Evolutionary conservation across 2,329 filamentous ascomycete species (phyloP).

Genomic region (Cladosporium phlei): DNA sequence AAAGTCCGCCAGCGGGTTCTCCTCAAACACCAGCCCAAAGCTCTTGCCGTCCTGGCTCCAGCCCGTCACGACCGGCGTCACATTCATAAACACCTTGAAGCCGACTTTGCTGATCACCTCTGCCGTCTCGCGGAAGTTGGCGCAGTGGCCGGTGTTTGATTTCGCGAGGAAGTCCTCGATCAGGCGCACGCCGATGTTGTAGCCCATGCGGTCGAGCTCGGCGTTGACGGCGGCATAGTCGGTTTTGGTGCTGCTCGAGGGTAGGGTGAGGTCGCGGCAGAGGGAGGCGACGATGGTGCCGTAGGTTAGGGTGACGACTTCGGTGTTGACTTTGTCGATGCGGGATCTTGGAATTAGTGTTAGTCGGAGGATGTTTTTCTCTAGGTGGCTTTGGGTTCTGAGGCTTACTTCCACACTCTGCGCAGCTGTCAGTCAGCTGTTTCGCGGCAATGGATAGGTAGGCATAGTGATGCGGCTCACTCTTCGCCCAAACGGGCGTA

Average conservation of each 20-base stretch:
- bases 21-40: conserved; percentile 93
- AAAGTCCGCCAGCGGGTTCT: conserved; percentile 95
- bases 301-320: conserved; percentile 94
- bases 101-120: conserved; percentile 98
- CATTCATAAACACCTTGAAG: conserved; percentile 98
- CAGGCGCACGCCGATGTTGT: conserved; percentile 91
- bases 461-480: conserved; percentile 46
- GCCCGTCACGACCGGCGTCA: conserved; percentile 86
- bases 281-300: conserved; percentile 95
- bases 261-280: conserved; percentile 73
- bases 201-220: conserved; percentile 98
- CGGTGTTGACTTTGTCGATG: conserved; percentile 96
- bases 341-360: conserved; percentile 62
- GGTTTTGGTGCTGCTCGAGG: conserved; percentile 52
- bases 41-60: conserved; percentile 96
- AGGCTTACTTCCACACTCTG: conserved; percentile 87
- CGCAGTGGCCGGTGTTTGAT: conserved; percentile 81
- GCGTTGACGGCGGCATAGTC: conserved; percentile 96
- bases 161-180: conserved; percentile 98
- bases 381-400: background rate
- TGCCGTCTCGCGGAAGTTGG: conserved; percentile 90
- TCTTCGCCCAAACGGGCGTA: conserved; percentile 69
- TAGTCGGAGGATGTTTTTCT: background rate
- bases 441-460: conserved; percentile 16
- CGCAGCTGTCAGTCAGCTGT: conserved; percentile 31